Conservation (phyloP, 148 eudicot genomes). For the Spergularia bocconei region DNA sequence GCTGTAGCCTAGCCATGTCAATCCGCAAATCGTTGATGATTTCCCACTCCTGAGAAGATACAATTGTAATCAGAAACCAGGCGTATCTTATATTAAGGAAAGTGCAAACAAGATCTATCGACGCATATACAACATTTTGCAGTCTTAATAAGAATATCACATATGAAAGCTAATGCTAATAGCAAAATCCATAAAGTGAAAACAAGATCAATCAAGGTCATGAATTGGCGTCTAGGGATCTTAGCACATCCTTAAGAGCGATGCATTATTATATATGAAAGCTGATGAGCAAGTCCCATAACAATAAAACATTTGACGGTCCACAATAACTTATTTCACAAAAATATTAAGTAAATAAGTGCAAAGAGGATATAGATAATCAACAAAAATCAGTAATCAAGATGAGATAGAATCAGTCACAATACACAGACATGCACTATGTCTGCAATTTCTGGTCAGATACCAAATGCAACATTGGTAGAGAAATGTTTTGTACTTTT, state of each 20-base stretch:
- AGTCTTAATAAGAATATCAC: too few species aligned
- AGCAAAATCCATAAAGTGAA: neutral
- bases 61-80: neutral
- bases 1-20: conserved; percentile 83
- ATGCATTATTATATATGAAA: neutral
- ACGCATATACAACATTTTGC: neutral
- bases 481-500: neutral
- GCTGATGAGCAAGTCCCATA: neutral
- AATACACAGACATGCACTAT: too few species aligned
- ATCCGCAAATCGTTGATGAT: conserved; percentile 70
- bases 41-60: conserved; percentile 71
- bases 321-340: neutral
- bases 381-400: neutral
- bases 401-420: neutral
- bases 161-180: too few species aligned
- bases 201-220: neutral
- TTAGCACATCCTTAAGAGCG: neutral
- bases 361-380: neutral
- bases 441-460: neutral
- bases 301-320: conserved; percentile 3
- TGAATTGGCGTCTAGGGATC: neutral
- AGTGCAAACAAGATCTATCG: neutral
- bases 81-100: neutral
- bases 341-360: neutral
- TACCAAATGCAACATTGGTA: neutral